Evolutionary conservation across 1,284 basidiomycete genomes (phyloP).

Genomic region (Ganoderma sp.): DNA sequence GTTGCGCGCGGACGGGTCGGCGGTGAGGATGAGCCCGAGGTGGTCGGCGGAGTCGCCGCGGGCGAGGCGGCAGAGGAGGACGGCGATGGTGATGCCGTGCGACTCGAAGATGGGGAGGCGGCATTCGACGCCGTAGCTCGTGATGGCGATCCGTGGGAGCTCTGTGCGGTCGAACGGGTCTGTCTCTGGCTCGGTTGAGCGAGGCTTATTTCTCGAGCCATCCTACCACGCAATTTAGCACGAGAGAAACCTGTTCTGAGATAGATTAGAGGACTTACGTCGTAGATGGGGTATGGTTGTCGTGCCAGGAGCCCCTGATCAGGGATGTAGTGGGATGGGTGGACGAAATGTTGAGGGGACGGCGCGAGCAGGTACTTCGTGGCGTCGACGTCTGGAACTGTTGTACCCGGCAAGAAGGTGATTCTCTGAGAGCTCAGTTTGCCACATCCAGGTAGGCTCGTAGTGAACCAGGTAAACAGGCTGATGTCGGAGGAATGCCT

Average conservation of each 20-base stretch:
- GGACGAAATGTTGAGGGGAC: neutral
- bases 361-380: neutral
- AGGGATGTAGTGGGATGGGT: neutral
- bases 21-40: constrained; percentile 5
- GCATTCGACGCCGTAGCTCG: constrained; percentile 4
- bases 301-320: neutral
- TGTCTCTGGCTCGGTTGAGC: neutral
- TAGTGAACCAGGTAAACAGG: constrained; percentile 7
- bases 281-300: neutral
- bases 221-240: neutral
- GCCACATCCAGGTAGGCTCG: neutral
- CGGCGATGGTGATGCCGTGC: constrained; percentile 4
- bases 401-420: neutral
- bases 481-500: constrained; percentile 7
- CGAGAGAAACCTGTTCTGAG: neutral
- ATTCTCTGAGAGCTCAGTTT: neutral
- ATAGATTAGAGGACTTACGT: neutral
- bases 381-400: neutral
- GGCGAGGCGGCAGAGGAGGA: neutral
- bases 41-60: neutral
- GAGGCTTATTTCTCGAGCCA: neutral
- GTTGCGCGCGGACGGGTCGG: neutral
- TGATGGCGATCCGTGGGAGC: neutral
- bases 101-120: constrained; percentile 11
- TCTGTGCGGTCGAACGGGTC: constrained; percentile 3